Percentiles rank a stretch among this genome's conserved stretches.
These are phyloP conservation scores for Adansonia rubrostipa DNA, from an alignment of 441 rosid genomes.

Conservation along the genomic window DNA sequence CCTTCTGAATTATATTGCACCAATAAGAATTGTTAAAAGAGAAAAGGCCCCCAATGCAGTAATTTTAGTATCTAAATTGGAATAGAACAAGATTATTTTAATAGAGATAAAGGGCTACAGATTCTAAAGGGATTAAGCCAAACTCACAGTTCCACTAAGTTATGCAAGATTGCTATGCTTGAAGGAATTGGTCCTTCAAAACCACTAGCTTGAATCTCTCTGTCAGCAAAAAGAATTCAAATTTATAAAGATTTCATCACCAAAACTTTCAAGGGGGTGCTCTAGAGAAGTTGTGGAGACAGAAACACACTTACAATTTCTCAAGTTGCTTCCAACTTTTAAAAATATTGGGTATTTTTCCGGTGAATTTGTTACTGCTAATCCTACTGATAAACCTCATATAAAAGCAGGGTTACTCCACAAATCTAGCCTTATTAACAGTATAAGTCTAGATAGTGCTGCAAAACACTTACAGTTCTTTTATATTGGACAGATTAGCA, in stretches of 20 bases:
- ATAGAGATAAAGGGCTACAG: background rate
- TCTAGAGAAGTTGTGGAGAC: background rate
- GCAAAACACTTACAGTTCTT: slow-evolving; percentile 37
- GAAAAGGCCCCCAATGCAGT: background rate
- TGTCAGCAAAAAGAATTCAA: slow-evolving; percentile 22
- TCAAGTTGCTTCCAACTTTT: slow-evolving; percentile 38
- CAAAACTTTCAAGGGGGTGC: background rate
- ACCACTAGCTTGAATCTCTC: slow-evolving; percentile 54
- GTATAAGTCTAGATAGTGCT: background rate
- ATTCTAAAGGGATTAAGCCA: background rate
- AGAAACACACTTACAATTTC: slow-evolving; percentile 30
- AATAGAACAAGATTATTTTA: background rate
- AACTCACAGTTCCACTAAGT: slow-evolving; percentile 46
- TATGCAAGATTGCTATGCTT: slow-evolving; percentile 35
- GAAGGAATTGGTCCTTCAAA: slow-evolving; percentile 55
- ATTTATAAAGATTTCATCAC: background rate
- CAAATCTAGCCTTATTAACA: background rate
- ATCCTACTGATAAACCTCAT: slow-evolving; percentile 38
- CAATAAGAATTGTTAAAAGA: slow-evolving; percentile 1
- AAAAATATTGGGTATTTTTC: slow-evolving; percentile 36
- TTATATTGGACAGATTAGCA: slow-evolving; percentile 31
- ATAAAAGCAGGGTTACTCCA: background rate
- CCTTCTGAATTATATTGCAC: slow-evolving; percentile 35
- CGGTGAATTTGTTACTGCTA: slow-evolving; percentile 45
- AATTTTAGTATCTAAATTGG: background rate